phyloP scores from a whole-genome alignment of 768 basidiomycete genomes.

The Kwoniella sp. region DNA sequence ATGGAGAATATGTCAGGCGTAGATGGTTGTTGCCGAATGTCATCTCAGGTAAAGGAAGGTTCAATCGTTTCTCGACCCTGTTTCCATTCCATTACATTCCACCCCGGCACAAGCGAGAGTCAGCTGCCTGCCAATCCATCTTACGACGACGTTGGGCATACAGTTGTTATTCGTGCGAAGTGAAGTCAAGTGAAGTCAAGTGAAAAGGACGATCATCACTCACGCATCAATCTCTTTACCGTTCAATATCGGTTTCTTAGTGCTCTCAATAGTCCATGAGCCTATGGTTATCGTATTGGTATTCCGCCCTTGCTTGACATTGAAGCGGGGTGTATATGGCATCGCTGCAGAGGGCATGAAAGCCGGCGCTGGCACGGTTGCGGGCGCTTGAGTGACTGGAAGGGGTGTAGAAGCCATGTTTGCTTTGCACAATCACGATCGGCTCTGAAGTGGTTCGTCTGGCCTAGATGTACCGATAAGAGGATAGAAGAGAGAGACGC shows the following conservation, averaged over 20 bases:
- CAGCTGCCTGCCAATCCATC: too few species aligned
- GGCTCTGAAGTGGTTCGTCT: too few species aligned
- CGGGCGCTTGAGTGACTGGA: too few species aligned
- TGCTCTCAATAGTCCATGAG: constrained; percentile 51
- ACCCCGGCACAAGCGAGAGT: too few species aligned
- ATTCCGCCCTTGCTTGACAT: constrained; percentile 11
- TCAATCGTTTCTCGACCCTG: constrained; percentile 54
- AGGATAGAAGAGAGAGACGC: too few species aligned
- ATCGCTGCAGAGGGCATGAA: neutral
- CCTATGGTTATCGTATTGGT: constrained; percentile 52
- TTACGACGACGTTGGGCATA: too few species aligned
- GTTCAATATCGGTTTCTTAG: constrained; percentile 57
- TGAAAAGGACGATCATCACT: constrained; percentile 15
- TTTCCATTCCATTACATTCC: too few species aligned
- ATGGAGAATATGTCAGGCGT: constrained; percentile 63
- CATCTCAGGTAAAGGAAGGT: constrained; percentile 92
- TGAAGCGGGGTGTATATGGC: neutral
- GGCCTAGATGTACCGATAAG: too few species aligned
- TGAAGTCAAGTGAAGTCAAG: too few species aligned
- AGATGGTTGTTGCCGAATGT: constrained; percentile 86
- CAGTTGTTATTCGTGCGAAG: too few species aligned
- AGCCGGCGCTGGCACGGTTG: neutral
- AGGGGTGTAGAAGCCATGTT: neutral
- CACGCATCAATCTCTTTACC: constrained; percentile 68
- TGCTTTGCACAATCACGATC: too few species aligned